These are phyloP conservation scores for Ceratocystiopsis minuta DNA, from an alignment of 2,329 filamentous ascomycete genomes.

Conservation along the genomic window DNA sequence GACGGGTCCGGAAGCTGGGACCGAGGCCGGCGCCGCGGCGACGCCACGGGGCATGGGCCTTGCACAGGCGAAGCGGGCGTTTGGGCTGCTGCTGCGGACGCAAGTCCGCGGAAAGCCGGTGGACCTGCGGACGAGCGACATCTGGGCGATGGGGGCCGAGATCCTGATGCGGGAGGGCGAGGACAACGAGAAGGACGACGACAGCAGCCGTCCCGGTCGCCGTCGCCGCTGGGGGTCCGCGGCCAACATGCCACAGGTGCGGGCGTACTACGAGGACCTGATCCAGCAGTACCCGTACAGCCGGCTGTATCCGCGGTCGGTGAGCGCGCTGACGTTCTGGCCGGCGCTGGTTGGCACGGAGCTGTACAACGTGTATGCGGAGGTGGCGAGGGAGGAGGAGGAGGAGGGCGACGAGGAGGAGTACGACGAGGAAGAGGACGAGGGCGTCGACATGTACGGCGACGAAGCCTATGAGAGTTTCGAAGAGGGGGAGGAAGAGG, in stretches of 20 bases:
- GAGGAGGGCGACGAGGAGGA: constrained; percentile 10
- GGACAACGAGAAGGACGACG: constrained; percentile 6
- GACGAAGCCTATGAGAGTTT: too few relatives aligned
- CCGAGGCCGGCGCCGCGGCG: background rate
- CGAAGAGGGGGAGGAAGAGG: background rate
- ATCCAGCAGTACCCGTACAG: constrained; percentile 62
- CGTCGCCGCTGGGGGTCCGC: constrained; percentile 26
- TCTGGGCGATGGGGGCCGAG: constrained; percentile 77
- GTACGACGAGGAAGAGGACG: background rate
- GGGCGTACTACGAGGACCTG: constrained; percentile 56
- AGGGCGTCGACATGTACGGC: background rate
- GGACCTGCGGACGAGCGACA: constrained; percentile 49
- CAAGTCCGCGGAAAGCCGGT: constrained; percentile 33
- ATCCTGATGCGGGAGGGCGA: constrained; percentile 50
- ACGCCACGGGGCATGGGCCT: constrained; percentile 20
- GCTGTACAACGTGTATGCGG: constrained; percentile 54
- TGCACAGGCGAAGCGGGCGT: constrained; percentile 52
- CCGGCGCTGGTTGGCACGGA: constrained; percentile 65
- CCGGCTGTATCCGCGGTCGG: constrained; percentile 34
- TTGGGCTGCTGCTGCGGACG: constrained; percentile 50
- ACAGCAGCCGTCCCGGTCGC: background rate
- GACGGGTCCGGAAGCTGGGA: too few relatives aligned
- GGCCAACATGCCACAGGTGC: constrained; percentile 26
- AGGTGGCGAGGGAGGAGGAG: constrained; percentile 29
- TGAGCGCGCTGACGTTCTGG: constrained; percentile 61